phyloP scores from a whole-genome alignment of 2,329 filamentous ascomycete species.

The Penicillium glabrum region DNA sequence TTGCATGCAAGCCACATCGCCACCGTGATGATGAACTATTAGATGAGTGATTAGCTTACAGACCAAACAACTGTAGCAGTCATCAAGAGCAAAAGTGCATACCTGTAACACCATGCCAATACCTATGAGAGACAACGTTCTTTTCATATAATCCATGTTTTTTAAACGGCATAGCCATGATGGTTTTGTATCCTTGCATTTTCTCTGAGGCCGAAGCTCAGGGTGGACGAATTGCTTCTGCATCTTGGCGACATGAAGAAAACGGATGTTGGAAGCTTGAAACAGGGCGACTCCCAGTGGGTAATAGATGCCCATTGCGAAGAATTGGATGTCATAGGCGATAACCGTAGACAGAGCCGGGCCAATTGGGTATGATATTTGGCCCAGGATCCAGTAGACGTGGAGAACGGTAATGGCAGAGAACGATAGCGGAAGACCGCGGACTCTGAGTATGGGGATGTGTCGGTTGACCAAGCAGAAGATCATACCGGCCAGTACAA shows the following conservation, averaged over 20 bases:
- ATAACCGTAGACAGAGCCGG: constrained; percentile 28
- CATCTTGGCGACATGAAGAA: constrained; percentile 6
- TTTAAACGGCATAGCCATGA: not conserved
- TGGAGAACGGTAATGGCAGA: constrained; percentile 39
- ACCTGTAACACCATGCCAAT: constrained; percentile 49
- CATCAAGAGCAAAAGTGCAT: constrained; percentile 6
- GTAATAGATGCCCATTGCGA: constrained; percentile 62
- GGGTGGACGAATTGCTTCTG: constrained; percentile 4
- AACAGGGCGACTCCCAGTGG: constrained; percentile 7
- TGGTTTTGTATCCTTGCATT: not conserved
- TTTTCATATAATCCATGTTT: constrained; percentile 8
- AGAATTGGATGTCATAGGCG: constrained; percentile 58
- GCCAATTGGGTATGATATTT: constrained; percentile 34
- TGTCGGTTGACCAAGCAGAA: constrained; percentile 35
- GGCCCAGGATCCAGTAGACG: constrained; percentile 37
- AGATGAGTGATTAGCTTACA: not conserved
- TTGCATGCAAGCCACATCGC: constrained; percentile 6
- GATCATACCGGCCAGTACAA: constrained; percentile 23
- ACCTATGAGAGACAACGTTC: not conserved
- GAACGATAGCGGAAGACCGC: constrained; percentile 39
- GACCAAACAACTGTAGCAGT: not conserved
- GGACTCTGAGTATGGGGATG: constrained; percentile 37
- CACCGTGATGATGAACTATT: not conserved
- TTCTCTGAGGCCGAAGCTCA: not conserved
- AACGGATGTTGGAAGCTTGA: constrained; percentile 9